Base-by-base conservation (phyloP, 164 flowering plant species). In the Kingdonia uniflora region DNA sequence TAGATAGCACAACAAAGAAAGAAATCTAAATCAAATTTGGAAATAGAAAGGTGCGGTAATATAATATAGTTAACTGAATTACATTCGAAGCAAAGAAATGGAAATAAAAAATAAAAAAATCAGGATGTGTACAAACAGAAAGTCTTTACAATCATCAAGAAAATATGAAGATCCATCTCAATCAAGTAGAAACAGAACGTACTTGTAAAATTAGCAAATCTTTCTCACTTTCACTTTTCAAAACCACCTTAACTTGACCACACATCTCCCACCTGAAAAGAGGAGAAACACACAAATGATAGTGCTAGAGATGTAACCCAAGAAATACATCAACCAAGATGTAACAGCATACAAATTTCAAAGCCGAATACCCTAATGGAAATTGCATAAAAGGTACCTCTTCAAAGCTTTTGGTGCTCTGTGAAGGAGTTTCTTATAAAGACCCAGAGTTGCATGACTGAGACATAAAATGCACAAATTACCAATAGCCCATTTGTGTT, bases 231-330 rank as follows among this genome's bases (percentile, higher is more conserved):
- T 94, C 99, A 40, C 64, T 79, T 76, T 87, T 94, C 67, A 94
- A 69, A 39, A 94, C 99, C 57, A 94, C 97, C 73, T 89, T 94
- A 54, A 92, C 96, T 77, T 94, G 99, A 46, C 95, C 96, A 56
- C 92, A 88, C 83, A 77, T 86, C 68, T 94, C 99, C 99, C 99
- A 94, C 69, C 99, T 92, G 78, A 67, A 77, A 60, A 51, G 49
- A 33, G 22, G 13, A 49, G 2, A 57, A 53, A 24, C 16, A 20
- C 42, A 40, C 48, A 33, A 49, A 29, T 21, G 19, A 41, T 29
- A 44, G 13, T 19, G 4, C 6, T 19, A 19, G 1, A 6, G 49
- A 51, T 1, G 12, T 17, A 44, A 20, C 8, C 6, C 0, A 0
- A 11, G 11, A 40, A 29, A 29, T 8, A 51, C 6, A 19, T 12